A percentile compares a stretch with the other conserved stretches of the same genome.
phyloP scores from a whole-genome alignment of 352 stramenopile genomes.

The Pythium sukuiense region DNA sequence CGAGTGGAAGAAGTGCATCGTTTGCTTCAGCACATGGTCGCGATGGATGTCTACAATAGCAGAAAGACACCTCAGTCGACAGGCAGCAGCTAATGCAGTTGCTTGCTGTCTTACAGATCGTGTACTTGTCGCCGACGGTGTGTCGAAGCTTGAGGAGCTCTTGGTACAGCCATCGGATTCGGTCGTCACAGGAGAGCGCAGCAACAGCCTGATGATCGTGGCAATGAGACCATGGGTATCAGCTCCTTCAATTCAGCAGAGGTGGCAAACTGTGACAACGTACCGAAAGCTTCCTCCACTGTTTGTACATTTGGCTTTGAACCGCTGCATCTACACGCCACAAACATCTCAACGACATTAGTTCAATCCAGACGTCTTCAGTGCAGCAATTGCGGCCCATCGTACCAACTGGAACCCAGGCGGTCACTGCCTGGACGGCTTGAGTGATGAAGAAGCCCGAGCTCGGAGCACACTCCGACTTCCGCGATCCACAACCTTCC shows the following conservation, averaged over 20 bases:
- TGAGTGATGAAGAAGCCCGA: conserved; percentile 15
- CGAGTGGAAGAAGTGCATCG: conserved; percentile 55
- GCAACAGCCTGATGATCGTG: conserved; percentile 34
- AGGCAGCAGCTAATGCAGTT: not conserved
- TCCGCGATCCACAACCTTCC: conserved; percentile 2
- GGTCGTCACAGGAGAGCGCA: conserved; percentile 50
- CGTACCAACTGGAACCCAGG: conserved; percentile 15
- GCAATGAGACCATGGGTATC: not conserved
- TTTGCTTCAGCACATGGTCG: conserved; percentile 71
- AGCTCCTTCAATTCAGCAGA: not conserved
- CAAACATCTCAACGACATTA: no score
- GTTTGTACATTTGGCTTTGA: conserved; percentile 9
- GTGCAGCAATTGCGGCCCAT: no score
- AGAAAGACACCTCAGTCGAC: not conserved
- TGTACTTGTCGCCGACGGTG: conserved; percentile 55
- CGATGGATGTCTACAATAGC: conserved; percentile 52
- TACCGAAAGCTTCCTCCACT: conserved; percentile 22
- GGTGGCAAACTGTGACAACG: not conserved
- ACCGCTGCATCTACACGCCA: not conserved
- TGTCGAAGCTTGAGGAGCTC: conserved; percentile 59
- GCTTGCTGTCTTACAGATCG: conserved; percentile 46
- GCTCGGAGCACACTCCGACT: not conserved
- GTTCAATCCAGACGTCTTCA: no score
- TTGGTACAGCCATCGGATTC: conserved; percentile 69
- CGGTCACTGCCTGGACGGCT: not conserved